phyloP scores from a whole-genome alignment of 2,329 filamentous ascomycete genomes.

The Monosporascus sp. region DNA sequence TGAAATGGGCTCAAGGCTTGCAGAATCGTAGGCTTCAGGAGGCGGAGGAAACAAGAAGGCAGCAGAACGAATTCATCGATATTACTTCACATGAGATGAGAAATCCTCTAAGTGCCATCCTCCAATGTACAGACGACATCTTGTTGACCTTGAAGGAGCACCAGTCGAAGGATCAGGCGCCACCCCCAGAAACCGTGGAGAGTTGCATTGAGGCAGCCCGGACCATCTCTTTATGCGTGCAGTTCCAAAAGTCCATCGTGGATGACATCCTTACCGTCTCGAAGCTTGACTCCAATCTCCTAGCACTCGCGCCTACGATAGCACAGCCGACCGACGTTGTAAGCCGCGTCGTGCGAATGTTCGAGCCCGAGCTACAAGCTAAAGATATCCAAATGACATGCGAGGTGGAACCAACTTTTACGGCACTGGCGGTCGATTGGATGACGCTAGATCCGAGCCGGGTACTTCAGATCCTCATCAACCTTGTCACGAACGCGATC shows the following conservation, averaged over 20 bases:
- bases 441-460: conserved; percentile 67
- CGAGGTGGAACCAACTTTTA: conserved; percentile 56
- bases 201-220: conserved; percentile 50
- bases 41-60: conserved; percentile 34
- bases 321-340: conserved; percentile 63
- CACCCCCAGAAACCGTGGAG: conserved; percentile 30
- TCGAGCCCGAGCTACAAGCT: conserved; percentile 67
- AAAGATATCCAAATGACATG: conserved; percentile 63
- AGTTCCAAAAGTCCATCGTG: conserved; percentile 76
- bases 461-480: conserved; percentile 74
- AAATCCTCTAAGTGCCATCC: conserved; percentile 49
- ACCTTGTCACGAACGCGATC: conserved; percentile 73
- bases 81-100: conserved; percentile 48
- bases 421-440: conserved; percentile 54
- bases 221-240: conserved; percentile 59
- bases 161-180: conserved; percentile 15
- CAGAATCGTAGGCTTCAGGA: conserved; percentile 30
- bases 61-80: conserved; percentile 52
- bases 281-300: conserved; percentile 69
- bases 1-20: conserved; percentile 36
- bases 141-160: conserved; percentile 15
- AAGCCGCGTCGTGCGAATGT: conserved; percentile 67
- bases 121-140: conserved; percentile 54
- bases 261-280: conserved; percentile 69
- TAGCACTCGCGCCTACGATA: conserved; percentile 66